Evolutionary conservation across 176 grass and related monocot genomes (phyloP), one percentile per base, ranked within the genome.

Genomic region (Microstegium vimineum): DNA sequence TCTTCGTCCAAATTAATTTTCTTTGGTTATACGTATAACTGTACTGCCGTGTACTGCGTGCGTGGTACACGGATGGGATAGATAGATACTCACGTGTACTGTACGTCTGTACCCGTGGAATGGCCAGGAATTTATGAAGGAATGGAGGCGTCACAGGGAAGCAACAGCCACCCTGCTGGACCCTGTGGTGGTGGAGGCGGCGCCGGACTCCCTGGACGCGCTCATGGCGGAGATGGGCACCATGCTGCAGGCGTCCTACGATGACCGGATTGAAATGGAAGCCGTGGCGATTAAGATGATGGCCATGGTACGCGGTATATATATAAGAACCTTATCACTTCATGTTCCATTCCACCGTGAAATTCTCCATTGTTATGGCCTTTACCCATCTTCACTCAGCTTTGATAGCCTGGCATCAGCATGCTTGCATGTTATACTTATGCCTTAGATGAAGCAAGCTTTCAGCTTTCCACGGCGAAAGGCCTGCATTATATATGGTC

Each of bases 161-260:
- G 87, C 81, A n/a, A n/a, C n/a, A 17, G 86, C 82, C 17, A 86
- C 56, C 6, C 69, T 87, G 73, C 32, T 99, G 12, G 86, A 99
- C 76, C 86, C 87, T 5, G 85, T 85, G 79, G 69, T 84, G 68
- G 82, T 95, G 68, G 91, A 92, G 60, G 87, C 89, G 12, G 93
- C 93, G 17, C 96, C 96, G 11, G 96, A 95, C 33, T 90, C 89
- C 16, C 16, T 99, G 78, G 86, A 92, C 49, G 87, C 69, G 34
- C 85, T 99, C 61, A 77, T 99, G 73, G 80, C 78, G 34, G 96
- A 93, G 80, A 88, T 99, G 89, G 78, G 71, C 56, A 75, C 83
- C 42, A 79, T 89, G 43, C 83, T 87, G n/a, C n/a, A n/a, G n/a
- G 85, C 93, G 27, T 86, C 84, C 67, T 87, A 89, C 34, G 89